phyloP scores from a whole-genome alignment of 2,329 filamentous ascomycete species.

The Diatrype stigma region DNA sequence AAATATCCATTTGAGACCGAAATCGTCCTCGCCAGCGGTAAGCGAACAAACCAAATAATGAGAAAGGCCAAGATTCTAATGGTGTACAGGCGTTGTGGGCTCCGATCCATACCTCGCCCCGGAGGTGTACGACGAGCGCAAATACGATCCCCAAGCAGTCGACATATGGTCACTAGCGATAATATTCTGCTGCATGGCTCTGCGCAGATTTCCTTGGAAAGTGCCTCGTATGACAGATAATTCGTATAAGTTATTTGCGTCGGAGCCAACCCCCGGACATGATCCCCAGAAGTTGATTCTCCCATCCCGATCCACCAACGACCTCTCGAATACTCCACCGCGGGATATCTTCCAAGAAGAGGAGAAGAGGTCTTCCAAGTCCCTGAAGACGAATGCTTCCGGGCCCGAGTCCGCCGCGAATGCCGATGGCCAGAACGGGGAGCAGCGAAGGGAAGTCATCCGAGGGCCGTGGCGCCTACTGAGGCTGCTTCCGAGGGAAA shows the following conservation, averaged over 20 bases:
- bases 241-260: conserved; percentile 88
- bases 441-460: conserved; percentile 68
- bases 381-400: conserved; percentile 15
- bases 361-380: conserved; percentile 25
- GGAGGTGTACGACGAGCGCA: conserved; percentile 89
- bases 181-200: conserved; percentile 98
- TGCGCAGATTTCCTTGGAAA: conserved; percentile 96
- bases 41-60: conserved; percentile 25
- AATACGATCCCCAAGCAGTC: conserved; percentile 89
- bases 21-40: conserved; percentile 75
- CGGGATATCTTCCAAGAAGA: conserved; percentile 36
- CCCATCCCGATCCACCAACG: conserved; percentile 41
- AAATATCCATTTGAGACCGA: conserved; percentile 95
- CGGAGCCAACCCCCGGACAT: conserved; percentile 73
- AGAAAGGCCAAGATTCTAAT: conserved; percentile 10
- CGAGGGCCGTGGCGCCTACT: conserved; percentile 90
- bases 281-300: conserved; percentile 51
- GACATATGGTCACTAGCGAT: conserved; percentile 99
- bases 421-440: conserved; percentile 29
- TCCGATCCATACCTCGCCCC: conserved; percentile 94
- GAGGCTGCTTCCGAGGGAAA: conserved; percentile 82
- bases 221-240: conserved; percentile 87
- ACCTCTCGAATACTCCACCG: conserved; percentile 35
- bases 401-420: conserved; percentile 22
- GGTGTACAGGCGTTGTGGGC: conserved; percentile 58